phyloP scores from a whole-genome alignment of 495 filamentous ascomycete genomes.

The Xylaria bambusicola region DNA sequence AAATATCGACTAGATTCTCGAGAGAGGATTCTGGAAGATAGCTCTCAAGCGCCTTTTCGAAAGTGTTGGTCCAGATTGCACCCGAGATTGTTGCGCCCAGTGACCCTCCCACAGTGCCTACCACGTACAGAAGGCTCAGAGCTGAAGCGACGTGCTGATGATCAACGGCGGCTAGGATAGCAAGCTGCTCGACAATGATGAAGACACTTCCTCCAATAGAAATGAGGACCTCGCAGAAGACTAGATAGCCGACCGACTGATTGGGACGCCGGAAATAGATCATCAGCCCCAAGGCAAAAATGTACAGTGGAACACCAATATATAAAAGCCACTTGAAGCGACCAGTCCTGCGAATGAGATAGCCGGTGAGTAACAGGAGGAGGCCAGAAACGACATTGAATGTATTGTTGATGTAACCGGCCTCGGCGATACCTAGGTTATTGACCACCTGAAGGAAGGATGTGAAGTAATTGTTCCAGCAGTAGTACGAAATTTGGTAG shows the following conservation, averaged over 20 bases:
- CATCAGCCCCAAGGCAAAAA: constrained; percentile 65
- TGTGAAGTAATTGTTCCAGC: constrained; percentile 52
- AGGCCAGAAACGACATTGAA: constrained; percentile 31
- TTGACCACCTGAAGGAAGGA: constrained; percentile 71
- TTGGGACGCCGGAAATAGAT: constrained; percentile 61
- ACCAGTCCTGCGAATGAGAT: constrained; percentile 37
- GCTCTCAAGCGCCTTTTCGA: constrained; percentile 54
- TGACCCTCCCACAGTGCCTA: constrained; percentile 67
- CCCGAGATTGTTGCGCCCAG: constrained; percentile 67
- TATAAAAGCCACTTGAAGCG: constrained; percentile 56
- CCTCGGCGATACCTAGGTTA: constrained; percentile 47
- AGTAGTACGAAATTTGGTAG: constrained; percentile 7
- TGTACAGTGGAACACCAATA: constrained; percentile 56
- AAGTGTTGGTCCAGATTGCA: constrained; percentile 61
- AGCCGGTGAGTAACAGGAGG: constrained; percentile 29
- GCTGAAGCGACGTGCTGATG: constrained; percentile 66
- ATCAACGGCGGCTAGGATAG: constrained; percentile 63
- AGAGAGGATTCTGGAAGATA: constrained; percentile 58
- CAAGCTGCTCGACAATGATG: constrained; percentile 65
- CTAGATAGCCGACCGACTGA: constrained; percentile 54
- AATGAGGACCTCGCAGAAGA: constrained; percentile 65
- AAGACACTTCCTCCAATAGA: constrained; percentile 66
- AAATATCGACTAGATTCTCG: constrained; percentile 53
- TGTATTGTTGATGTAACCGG: constrained; percentile 50
- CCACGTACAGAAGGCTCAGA: constrained; percentile 65